Percentiles rank a stretch among this genome's conserved stretches.
Conservation (phyloP, 257 asterid species). For the Leonotis leonurus region DNA sequence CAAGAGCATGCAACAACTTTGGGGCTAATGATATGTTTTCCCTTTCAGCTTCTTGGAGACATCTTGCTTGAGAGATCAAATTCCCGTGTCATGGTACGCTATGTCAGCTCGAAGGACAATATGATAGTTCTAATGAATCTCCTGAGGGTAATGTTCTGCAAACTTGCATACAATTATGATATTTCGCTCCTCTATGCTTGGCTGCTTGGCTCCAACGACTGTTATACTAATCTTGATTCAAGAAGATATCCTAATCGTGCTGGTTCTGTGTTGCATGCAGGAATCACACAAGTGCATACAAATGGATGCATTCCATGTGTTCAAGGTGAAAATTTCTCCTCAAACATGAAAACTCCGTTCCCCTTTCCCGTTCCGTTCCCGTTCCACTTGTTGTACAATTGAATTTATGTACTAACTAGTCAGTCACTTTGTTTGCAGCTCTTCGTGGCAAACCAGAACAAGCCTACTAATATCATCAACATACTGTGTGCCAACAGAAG, state of each 20-base stretch:
- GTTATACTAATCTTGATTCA: not conserved
- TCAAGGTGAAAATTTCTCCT: slow-evolving; percentile 69
- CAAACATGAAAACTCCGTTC: too few relatives aligned
- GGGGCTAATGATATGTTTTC: not conserved
- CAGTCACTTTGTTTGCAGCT: slow-evolving; percentile 41
- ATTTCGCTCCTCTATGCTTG: not conserved
- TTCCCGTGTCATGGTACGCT: slow-evolving; percentile 64
- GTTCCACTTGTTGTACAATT: too few relatives aligned
- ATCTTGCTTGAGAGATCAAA: slow-evolving; percentile 84
- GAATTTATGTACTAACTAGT: not conserved
- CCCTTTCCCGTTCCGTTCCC: too few relatives aligned
- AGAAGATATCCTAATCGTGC: too few relatives aligned
- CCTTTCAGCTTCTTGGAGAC: slow-evolving; percentile 77
- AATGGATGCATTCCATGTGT: slow-evolving; percentile 79
- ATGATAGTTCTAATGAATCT: slow-evolving; percentile 80
- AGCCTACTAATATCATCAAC: slow-evolving; percentile 59
- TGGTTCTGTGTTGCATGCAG: slow-evolving; percentile 49
- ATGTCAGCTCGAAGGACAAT: slow-evolving; percentile 68
- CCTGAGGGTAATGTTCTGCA: slow-evolving; percentile 52
- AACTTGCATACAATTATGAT: not conserved
- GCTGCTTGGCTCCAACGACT: too few relatives aligned
- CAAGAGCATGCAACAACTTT: not conserved
- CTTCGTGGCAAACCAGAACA: slow-evolving; percentile 83
- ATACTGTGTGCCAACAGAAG: slow-evolving; percentile 60
- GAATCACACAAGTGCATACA: slow-evolving; percentile 83